Evolutionary conservation across 2,329 filamentous ascomycete genomes (phyloP), one percentile per base, ranked within the genome.

Genomic region (Penicillium decumbens): DNA sequence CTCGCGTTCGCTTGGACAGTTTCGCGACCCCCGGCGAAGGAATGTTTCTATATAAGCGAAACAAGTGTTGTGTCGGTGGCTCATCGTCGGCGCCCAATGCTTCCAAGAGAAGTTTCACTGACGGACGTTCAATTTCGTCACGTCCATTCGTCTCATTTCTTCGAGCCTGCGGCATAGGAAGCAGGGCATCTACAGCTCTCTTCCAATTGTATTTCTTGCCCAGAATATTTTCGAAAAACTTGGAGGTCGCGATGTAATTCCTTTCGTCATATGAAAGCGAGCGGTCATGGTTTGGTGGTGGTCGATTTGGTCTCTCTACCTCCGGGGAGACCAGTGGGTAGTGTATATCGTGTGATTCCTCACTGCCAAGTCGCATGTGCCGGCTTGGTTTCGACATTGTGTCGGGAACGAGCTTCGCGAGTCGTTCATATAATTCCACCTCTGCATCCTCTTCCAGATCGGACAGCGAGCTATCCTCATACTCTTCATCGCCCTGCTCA

Each of bases 21-120:
- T 77, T 77, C 8, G 75, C 66, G 0, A 82, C 72, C 24, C 80
- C 76, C 0, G 81, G 82, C 4, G 71, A 61, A 2, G 76, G 79
- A 5, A 85, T 68, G 13, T 67, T 62, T 53, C 72, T 71, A 64
- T 83, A 85, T 0, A 75, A 68, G 12, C 73, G 64, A 61, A 77
- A 84, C 4, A 84, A 62, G 9, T 72, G 67, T 42, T 77, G 70
- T 49, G 77, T 77, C 3, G 72, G 69, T 32, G 45, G 39, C 8
- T 72, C 70, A 15, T 67, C 61, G 32, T 74, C 68, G 49, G 77
- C 67, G 40, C 68, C 55, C 37, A 81, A 62, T 29, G 77, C 61
- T 43, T 70, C 66, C 20, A 75, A 53, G 39, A 76, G 65, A 15
- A 60, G 58, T 48, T 72, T 63, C 45, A 73, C 67, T 10, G 62